A percentile compares a stretch with the other conserved stretches of the same genome.
Evolutionary conservation across 176 grass and related monocot species (phyloP).

Genomic region (Bothriochloa decipiens): DNA sequence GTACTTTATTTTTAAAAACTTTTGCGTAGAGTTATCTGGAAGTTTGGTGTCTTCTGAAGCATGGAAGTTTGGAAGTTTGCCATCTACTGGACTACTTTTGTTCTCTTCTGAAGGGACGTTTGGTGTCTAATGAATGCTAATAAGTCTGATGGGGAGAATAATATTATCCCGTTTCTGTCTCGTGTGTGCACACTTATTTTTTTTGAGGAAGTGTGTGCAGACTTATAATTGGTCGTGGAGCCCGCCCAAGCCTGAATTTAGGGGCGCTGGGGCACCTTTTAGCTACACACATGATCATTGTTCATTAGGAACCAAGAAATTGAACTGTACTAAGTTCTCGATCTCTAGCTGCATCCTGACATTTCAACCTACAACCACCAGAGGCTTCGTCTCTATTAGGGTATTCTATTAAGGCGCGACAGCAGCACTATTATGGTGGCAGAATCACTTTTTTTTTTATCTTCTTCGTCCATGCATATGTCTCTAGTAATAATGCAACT

Average conservation of each 20-base stretch:
- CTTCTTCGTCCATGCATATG: neutral
- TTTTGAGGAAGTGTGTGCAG: neutral
- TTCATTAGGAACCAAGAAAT: conserved; percentile 11
- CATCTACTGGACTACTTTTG: conserved; percentile 23
- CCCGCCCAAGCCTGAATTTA: conserved; percentile 43
- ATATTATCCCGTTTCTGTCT: conserved; percentile 35
- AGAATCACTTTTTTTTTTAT: neutral
- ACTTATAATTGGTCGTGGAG: conserved; percentile 36
- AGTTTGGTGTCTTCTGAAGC: no score
- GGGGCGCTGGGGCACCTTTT: neutral
- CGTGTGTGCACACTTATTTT: neutral
- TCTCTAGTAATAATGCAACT: neutral
- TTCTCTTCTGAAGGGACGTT: conserved; percentile 37
- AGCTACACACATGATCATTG: neutral
- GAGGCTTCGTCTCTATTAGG: neutral
- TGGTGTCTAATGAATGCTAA: conserved; percentile 6
- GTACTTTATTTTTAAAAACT: neutral
- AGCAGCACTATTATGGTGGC: neutral
- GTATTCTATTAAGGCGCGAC: neutral
- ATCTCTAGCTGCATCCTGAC: conserved; percentile 21
- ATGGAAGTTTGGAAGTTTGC: conserved; percentile 35
- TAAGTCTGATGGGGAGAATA: neutral
- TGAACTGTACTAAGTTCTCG: conserved; percentile 15
- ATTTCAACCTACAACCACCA: conserved; percentile 27
- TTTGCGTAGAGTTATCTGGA: conserved; percentile 16